Base-by-base conservation (phyloP, 2,329 filamentous ascomycete species). In the Laburnicola sp. region DNA sequence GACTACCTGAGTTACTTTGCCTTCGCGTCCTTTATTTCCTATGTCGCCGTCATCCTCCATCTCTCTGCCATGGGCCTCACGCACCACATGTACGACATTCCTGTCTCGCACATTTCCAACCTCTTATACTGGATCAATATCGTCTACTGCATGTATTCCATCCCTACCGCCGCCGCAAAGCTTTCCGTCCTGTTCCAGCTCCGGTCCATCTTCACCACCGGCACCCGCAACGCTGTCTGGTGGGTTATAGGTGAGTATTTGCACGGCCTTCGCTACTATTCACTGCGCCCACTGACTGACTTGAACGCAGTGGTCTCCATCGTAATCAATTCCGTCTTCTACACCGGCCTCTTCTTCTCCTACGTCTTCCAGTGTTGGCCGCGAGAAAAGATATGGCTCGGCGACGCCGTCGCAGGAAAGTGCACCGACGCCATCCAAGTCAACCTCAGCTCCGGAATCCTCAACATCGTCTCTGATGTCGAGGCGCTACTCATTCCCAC, bases 391-490 rank as follows among this genome's bases (percentile, higher is more conserved):
- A 45, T 45, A 21, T 45, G 42, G 42, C 36, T 8, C 23, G 30
- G 30, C 21, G 25, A 28, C 30, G 27, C 28, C 30, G 42, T 45
- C 22, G 26, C 30, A 26, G 42, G 42, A 7, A 35, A 28, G 30
- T 45, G 42, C 26, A 22, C 30, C 4, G 28, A 23, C 26, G 30
- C 42, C 22, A 35, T 25, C 2, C 27, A 45, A 28, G 11, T 45
- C 30, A 28, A 45, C 11, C 30, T 45, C 30, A 30, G 25, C 10
- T 32, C 42, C 22, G 48, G 48, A 22, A 30, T 51, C 3, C 36
- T 51, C 22, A 50, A 50, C 27, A 31, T 50, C n/a, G n/a, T 50
- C 6, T 45, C 40, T 10, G 48, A 50, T 45, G 25, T 50, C 16
- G 42, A 46, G 48, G 42, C 32, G 5, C 36, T 51, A n/a, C 27